phyloP scores from a whole-genome alignment of 345 rosid species.

The Camelina neglecta region DNA sequence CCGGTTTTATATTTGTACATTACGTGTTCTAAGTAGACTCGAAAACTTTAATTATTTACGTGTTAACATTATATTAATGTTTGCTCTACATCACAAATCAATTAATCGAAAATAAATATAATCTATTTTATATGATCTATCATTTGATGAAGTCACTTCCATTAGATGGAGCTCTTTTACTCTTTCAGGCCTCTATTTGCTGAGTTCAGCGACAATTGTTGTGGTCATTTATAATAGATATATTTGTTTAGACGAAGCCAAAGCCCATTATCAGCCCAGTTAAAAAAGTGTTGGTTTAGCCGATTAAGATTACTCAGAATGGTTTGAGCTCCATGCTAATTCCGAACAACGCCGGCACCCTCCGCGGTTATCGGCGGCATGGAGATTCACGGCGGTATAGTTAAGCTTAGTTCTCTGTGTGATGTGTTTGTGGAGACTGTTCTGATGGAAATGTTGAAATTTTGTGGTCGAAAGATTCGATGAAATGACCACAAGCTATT shows the following conservation, averaged over 20 bases:
- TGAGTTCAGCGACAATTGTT: background rate
- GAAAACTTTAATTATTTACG: too few species aligned
- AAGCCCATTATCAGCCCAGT: constrained; percentile 49
- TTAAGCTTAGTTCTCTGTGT: constrained; percentile 45
- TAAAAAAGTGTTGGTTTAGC: constrained; percentile 25
- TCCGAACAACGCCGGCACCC: background rate
- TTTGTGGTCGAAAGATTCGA: constrained; percentile 43
- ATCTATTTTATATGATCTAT: background rate
- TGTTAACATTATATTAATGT: background rate
- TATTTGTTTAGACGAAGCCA: constrained; percentile 23
- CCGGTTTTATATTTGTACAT: background rate
- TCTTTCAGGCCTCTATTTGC: background rate
- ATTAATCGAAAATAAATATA: background rate
- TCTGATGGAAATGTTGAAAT: constrained; percentile 44
- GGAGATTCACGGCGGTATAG: constrained; percentile 51
- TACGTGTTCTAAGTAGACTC: background rate
- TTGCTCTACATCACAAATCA: background rate
- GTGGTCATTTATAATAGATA: background rate
- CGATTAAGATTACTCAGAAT: background rate
- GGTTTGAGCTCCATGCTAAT: background rate
- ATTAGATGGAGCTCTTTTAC: background rate
- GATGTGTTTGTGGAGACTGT: constrained; percentile 57
- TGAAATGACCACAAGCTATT: background rate
- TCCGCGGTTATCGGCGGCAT: constrained; percentile 26
- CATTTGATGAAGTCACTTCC: background rate